These are phyloP conservation scores for Claviceps humidiphila DNA, from an alignment of 2,329 filamentous ascomycete species.

Conservation along the genomic window DNA sequence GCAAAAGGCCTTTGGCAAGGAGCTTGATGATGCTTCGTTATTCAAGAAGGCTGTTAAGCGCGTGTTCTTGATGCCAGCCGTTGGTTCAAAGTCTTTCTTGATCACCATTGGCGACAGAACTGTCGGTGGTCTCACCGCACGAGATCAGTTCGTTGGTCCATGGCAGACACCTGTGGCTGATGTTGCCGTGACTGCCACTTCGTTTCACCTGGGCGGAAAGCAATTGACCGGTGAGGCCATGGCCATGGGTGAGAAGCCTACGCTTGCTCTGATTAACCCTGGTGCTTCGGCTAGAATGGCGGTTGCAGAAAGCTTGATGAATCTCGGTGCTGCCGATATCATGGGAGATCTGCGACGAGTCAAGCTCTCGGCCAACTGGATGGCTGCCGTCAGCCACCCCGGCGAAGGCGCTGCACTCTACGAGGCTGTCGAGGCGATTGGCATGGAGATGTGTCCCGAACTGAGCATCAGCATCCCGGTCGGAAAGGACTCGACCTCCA, in stretches of 20 bases:
- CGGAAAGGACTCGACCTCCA: constrained; percentile 95
- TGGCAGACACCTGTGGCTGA: constrained; percentile 94
- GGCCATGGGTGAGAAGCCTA: constrained; percentile 90
- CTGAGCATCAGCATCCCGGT: constrained; percentile 91
- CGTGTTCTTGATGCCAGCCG: constrained; percentile 73
- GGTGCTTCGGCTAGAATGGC: constrained; percentile 92
- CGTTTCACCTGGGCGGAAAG: constrained; percentile 52
- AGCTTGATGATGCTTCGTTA: constrained; percentile 38
- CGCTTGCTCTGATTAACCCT: constrained; percentile 76
- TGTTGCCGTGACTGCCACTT: constrained; percentile 81
- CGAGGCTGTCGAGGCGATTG: constrained; percentile 85
- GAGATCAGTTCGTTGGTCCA: constrained; percentile 91
- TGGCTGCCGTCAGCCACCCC: constrained; percentile 88
- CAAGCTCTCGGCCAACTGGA: constrained; percentile 94
- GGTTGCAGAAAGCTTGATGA: constrained; percentile 85
- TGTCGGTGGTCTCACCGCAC: constrained; percentile 74
- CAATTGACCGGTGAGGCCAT: constrained; percentile 84
- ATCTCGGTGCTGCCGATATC: constrained; percentile 65
- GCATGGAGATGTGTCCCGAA: constrained; percentile 79
- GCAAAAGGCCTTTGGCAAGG: constrained; percentile 46
- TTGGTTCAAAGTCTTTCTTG: constrained; percentile 93
- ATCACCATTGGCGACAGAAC: constrained; percentile 93
- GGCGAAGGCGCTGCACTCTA: constrained; percentile 89
- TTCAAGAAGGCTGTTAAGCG: constrained; percentile 58
- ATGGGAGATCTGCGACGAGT: constrained; percentile 64